A percentile compares a stretch with the other conserved stretches of the same genome.
These are phyloP conservation scores for Phaeosphaeria sp. DNA, from an alignment of 2,329 filamentous ascomycete species.

Conservation along the genomic window DNA sequence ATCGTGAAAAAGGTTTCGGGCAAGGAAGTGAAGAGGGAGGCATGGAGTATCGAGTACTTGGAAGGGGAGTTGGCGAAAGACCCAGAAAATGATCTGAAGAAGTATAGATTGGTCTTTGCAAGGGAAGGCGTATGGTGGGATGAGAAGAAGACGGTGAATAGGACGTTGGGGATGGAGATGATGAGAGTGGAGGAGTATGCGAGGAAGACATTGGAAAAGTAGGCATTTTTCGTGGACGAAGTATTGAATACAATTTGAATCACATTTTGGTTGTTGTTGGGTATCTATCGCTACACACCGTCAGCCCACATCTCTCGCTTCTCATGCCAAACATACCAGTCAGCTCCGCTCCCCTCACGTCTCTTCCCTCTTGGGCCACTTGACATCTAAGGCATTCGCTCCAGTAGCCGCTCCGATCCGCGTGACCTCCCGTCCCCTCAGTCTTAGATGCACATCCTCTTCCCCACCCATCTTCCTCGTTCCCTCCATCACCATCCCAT, in stretches of 20 bases:
- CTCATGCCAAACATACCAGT: not conserved
- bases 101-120: slow-evolving; percentile 68
- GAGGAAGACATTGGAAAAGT: slow-evolving; percentile 10
- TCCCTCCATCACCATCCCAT: slow-evolving; percentile 7
- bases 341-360: not conserved
- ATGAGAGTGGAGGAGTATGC: slow-evolving; percentile 53
- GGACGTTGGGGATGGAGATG: slow-evolving; percentile 54
- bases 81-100: slow-evolving; percentile 59
- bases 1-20: slow-evolving; percentile 56
- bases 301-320: slow-evolving; percentile 8
- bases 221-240: not conserved
- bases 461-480: slow-evolving; percentile 12
- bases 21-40: slow-evolving; percentile 54
- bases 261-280: not conserved
- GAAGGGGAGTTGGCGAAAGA: slow-evolving; percentile 55
- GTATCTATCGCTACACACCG: slow-evolving; percentile 14
- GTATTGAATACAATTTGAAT: not conserved
- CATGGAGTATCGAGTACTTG: slow-evolving; percentile 58
- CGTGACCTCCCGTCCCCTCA: slow-evolving; percentile 10
- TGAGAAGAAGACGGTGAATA: slow-evolving; percentile 60
- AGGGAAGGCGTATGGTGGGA: slow-evolving; percentile 67
- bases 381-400: slow-evolving; percentile 23
- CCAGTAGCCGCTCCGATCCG: slow-evolving; percentile 24
- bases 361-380: slow-evolving; percentile 12
- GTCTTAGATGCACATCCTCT: slow-evolving; percentile 17